Percentiles rank a stretch among this genome's conserved stretches.
Conservation (phyloP, 768 basidiomycete species). For the Coprinellus aureogranulatus region DNA sequence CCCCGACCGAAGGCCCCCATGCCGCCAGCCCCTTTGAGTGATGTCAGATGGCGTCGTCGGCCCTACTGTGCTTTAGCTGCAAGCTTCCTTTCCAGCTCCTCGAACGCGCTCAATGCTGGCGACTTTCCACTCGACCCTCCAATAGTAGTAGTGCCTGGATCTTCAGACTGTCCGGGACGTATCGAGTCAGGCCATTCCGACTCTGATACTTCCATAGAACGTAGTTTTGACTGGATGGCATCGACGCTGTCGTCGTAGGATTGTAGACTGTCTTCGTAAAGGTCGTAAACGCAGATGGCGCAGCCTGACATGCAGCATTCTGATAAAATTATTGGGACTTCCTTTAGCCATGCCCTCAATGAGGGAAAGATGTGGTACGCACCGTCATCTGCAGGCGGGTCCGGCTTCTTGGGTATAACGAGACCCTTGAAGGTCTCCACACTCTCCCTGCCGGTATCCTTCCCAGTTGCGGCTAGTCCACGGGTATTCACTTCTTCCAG, state of each 20-base stretch:
- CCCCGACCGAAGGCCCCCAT: no score
- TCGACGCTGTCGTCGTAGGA: constrained; percentile 58
- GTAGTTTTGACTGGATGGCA: constrained; percentile 50
- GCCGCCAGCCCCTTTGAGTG: no score
- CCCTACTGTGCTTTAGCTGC: constrained; percentile 49
- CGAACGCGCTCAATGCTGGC: constrained; percentile 61
- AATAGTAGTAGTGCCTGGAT: not conserved
- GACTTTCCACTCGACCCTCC: constrained; percentile 23
- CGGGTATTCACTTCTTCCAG: not conserved
- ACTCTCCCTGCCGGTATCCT: not conserved
- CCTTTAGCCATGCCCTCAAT: not conserved
- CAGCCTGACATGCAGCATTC: constrained; percentile 97
- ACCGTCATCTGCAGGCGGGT: constrained; percentile 68
- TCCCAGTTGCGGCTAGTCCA: not conserved
- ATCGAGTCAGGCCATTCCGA: constrained; percentile 65
- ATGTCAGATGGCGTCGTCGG: no score
- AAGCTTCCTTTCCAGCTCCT: constrained; percentile 64
- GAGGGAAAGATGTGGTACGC: constrained; percentile 16
- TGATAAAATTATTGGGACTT: constrained; percentile 24
- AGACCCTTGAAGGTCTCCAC: constrained; percentile 49
- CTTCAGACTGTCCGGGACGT: constrained; percentile 20
- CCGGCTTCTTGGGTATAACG: constrained; percentile 59
- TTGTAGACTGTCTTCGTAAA: constrained; percentile 73
- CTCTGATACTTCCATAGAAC: constrained; percentile 47
- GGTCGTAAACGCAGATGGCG: constrained; percentile 86